A percentile compares a stretch with the other conserved stretches of the same genome.
Evolutionary conservation across 163 green algal species (phyloP).

Genomic region (Coccomyxa subellipsoidea): DNA sequence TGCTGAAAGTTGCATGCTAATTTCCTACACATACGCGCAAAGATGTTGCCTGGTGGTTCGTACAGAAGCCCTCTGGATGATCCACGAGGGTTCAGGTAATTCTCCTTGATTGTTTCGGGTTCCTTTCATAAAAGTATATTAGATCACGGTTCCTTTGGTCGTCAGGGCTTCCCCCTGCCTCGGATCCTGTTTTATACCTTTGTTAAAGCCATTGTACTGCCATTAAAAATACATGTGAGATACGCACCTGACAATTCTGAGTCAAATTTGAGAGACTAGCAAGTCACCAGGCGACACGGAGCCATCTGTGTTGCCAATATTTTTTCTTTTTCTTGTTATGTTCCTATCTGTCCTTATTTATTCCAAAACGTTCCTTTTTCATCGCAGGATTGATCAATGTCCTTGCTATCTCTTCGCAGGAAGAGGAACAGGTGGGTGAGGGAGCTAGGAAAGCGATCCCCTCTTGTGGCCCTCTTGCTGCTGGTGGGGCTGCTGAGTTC

Average conservation of each 20-base stretch:
- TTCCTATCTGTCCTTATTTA: too few species aligned
- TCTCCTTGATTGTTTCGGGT: background rate
- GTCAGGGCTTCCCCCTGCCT: background rate
- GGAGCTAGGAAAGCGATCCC: background rate
- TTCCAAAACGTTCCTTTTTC: too few species aligned
- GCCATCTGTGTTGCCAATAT: too few species aligned
- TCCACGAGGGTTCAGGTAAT: background rate
- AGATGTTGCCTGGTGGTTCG: background rate
- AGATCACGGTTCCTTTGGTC: background rate
- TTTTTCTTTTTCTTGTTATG: too few species aligned
- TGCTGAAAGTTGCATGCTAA: background rate
- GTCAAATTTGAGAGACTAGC: too few species aligned
- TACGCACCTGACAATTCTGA: too few species aligned
- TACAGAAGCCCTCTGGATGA: background rate
- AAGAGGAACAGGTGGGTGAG: constrained; percentile 1
- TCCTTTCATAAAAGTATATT: background rate
- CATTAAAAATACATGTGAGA: too few species aligned
- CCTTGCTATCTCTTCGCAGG: too few species aligned
- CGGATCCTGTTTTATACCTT: too few species aligned
- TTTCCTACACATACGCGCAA: background rate
- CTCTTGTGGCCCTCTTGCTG: background rate
- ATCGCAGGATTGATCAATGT: too few species aligned
- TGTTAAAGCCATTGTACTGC: too few species aligned
- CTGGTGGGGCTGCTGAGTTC: background rate
- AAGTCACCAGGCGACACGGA: too few species aligned